Base-by-base conservation (phyloP, 345 rosid genomes). In the Erodium maritimum region DNA sequence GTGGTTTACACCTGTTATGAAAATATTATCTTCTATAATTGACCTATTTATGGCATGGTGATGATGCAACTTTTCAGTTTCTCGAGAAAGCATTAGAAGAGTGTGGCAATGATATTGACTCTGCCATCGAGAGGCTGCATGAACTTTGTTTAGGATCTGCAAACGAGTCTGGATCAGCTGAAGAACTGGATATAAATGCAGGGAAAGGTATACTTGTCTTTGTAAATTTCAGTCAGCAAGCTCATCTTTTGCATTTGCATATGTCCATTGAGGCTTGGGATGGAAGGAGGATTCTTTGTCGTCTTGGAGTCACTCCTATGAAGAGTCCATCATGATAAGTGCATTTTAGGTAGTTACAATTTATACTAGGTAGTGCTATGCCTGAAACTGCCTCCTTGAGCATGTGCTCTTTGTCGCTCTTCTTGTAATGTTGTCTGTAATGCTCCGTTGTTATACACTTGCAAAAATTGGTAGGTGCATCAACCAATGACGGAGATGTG, bases 81-180 rank as follows among this genome's bases (percentile, higher is more conserved):
- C 78, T 89, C 1, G 90, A 80, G 67, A 82, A 84, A 75, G 88
- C 79, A 17, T 72, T 89, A 45, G 82, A 77, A 65, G 89, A 87
- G 58, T 74, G 89, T 62, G 90, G 84, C 11, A 76, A 80, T 62
- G 84, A 93, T 74, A 19, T 93, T 13, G 82, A 80, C 66, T 78
- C 81, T 37, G 80, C 99, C 11, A 79, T 80, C 71, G 75, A 76
- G 63, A 85, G 78, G 68, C 69, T 93, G 61, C 71, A 73, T 61
- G 82, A 80, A 55, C 78, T 82, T 51, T 75, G 76, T 25, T 62
- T 75, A 34, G 81, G 65, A 21, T 63, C 77, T 52, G 62, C 48
- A 11, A 79, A 37, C 63, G 73, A 60, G 46, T 37, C 54, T 19
- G 71, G 13, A 14, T 61, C 65, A 58, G 65, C 60, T 58, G 75